These are phyloP conservation scores for Chenopodium suecicum DNA, from an alignment of 148 eudicot genomes.

Conservation along the genomic window DNA sequence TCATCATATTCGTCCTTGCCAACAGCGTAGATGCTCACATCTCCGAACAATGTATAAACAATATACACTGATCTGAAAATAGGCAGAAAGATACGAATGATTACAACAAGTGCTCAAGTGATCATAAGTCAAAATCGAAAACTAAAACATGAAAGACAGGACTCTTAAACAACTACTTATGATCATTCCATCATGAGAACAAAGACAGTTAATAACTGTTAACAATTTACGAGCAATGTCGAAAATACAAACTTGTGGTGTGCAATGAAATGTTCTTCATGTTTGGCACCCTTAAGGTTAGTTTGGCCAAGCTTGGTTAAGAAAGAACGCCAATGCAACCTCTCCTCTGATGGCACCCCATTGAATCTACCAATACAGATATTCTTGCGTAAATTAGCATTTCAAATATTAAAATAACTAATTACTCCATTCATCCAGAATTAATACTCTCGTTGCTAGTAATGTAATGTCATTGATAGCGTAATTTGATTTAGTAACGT, in stretches of 20 bases:
- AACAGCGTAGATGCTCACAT: slow-evolving; percentile 24
- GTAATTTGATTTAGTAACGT: background rate
- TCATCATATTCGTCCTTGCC: slow-evolving; percentile 32
- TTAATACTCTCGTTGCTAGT: background rate
- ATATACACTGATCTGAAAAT: slow-evolving; percentile 23
- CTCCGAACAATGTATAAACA: slow-evolving; percentile 25
- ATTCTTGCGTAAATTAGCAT: background rate
- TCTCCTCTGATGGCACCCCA: slow-evolving; percentile 30
- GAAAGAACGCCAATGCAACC: slow-evolving; percentile 33
- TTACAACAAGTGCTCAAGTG: too few species aligned
- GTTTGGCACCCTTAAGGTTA: slow-evolving; percentile 19
- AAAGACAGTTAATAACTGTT: too few species aligned
- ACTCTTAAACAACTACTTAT: too few species aligned
- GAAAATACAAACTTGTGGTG: slow-evolving; percentile 27
- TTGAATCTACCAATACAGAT: slow-evolving; percentile 18
- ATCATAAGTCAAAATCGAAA: too few species aligned
- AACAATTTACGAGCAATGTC: background rate
- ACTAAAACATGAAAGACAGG: too few species aligned
- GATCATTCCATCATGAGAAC: too few species aligned
- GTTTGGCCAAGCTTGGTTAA: slow-evolving; percentile 29
- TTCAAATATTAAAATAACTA: background rate
- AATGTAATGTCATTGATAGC: too few species aligned
- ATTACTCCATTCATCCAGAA: background rate
- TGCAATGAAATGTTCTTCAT: slow-evolving; percentile 26
- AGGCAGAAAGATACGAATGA: background rate